Base-by-base conservation (phyloP, 768 basidiomycete species). In the Tubosaeta sp. region DNA sequence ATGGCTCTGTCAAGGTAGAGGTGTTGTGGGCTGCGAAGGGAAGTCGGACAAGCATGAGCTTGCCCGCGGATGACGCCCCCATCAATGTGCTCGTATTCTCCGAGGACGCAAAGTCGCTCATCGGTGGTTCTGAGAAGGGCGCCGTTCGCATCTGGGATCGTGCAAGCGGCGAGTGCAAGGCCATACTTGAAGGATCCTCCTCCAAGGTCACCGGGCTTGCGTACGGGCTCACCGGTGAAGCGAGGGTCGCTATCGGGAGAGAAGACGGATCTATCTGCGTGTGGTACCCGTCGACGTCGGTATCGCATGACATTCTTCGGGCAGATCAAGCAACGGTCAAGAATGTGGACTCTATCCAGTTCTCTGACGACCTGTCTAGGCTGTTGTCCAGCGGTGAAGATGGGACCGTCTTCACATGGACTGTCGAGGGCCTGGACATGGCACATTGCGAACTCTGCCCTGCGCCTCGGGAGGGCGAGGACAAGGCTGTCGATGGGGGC, bases 131-230 rank as follows among this genome's bases (percentile, higher is more conserved):
- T 16, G 3, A 49, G 18, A 21, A 51, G 7, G 54, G 55, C 3
- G 38, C 45, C 2, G 50, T 67, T 16, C 52, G 27, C 0, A 24
- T 67, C 6, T 68, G 61, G 65, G 56, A 63, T 21, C 52, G 48
- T 3, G n/a, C 34, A 0, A 59, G 42, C 29, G 60, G 64, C 7
- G n/a, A 38, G 16, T 59, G 50, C 44, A 52, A 48, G 29, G 49
- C 59, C 21, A 48, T 30, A n/a, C 44, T 57, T 6, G 44, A 11
- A 1, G 44, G 0, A 2, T 36, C 49, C 19, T 39, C 55, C 7
- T 45, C 48, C 2, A 36, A 6, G 42, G 64, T 65, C 34, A 62
- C 57, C 16, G 50, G 61, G 19, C 45, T 66, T n/a, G 54, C 46
- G 29, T 56, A 45, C 25, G 31, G 41, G 14, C 10, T 14, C 32